Conservation (phyloP, 768 basidiomycete species). For the Pholiota microspora region DNA sequence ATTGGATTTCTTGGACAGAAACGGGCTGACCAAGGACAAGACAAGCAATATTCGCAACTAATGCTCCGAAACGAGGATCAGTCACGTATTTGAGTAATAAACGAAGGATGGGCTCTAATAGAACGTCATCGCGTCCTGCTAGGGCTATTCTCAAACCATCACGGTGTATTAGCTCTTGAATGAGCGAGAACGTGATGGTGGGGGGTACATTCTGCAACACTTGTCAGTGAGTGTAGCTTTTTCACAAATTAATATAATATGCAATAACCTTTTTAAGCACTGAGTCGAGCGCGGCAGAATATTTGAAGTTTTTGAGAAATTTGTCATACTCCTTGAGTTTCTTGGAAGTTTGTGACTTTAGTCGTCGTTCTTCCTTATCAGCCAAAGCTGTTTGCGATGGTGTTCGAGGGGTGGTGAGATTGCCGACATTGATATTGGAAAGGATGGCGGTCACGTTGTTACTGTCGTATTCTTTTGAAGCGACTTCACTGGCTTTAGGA, state of each 20-base stretch:
- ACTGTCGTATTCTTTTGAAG: slow-evolving; percentile 5
- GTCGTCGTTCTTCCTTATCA: slow-evolving; percentile 73
- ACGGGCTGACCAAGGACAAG: slow-evolving; percentile 88
- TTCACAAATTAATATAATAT: not conserved
- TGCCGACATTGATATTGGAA: slow-evolving; percentile 13
- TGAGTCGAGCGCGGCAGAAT: slow-evolving; percentile 91
- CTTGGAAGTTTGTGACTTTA: slow-evolving; percentile 69
- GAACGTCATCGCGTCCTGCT: slow-evolving; percentile 88
- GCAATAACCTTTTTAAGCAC: slow-evolving; percentile 75
- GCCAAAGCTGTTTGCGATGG: slow-evolving; percentile 40
- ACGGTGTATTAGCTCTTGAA: slow-evolving; percentile 90
- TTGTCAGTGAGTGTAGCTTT: slow-evolving; percentile 2
- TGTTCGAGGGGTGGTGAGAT: slow-evolving; percentile 4
- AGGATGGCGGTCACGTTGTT: slow-evolving; percentile 12
- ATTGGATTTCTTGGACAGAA: too few species aligned
- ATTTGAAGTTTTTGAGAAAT: slow-evolving; percentile 88
- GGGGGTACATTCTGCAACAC: slow-evolving; percentile 74
- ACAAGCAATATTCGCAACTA: slow-evolving; percentile 77
- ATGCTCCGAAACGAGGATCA: slow-evolving; percentile 90
- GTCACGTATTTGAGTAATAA: slow-evolving; percentile 81
- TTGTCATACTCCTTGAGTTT: slow-evolving; percentile 86
- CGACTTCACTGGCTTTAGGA: slow-evolving; percentile 60
- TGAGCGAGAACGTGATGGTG: slow-evolving; percentile 81
- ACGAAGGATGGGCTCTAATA: slow-evolving; percentile 88
- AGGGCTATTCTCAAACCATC: slow-evolving; percentile 87